Base-by-base conservation (phyloP, 2,329 filamentous ascomycete species). In the Juglanconis sp. region DNA sequence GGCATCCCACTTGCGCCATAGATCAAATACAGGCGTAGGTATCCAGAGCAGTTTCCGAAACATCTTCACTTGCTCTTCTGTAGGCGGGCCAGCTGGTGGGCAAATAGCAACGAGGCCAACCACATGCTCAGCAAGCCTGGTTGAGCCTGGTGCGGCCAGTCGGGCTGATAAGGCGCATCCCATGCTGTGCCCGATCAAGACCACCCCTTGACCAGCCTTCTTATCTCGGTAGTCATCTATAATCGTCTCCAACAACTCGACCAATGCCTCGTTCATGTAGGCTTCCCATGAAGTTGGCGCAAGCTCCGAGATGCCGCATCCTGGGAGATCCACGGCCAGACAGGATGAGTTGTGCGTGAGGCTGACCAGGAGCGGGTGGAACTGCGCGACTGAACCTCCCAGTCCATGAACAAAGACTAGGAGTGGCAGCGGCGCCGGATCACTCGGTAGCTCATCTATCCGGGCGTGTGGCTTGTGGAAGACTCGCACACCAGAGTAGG, bases 391-490 rank as follows among this genome's bases (percentile, higher is more conserved):
- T 0, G 91, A 96, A 53, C 95, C 95, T n/a, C 94, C 95, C 9
- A 98, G 81, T 1, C 95, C 95, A 70, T 98, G 95, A 60, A 98
- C 81, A 70, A 96, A 96, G 48, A 98, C 92, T 3, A 98, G 77
- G 9, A 99, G 77, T 1, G 95, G 95, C 10, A 97, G 76, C 0
- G 90, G 87, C 0, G 84, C 81, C 1, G 91, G 90, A 63, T 87
- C 81, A 47, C 79, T 82, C 3, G 91, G 92, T 4, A 98, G 81
- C 72, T 95, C 90, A 62, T 87, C 84, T n/a, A 88, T 86, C 69
- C 97, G 92, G 24, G 87, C 84, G 74, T 97, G 95, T 57, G 85
- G 85, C 59, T 89, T 85, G 75, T 89, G 93, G 73, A 98, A 97
- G 48, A 93, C 87, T 59, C 94, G 87, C 64, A 98, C 82, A 36